A percentile compares a stretch with the other conserved stretches of the same genome.
phyloP scores from a whole-genome alignment of 2,329 filamentous ascomycete genomes.

The Penicillium sp. region DNA sequence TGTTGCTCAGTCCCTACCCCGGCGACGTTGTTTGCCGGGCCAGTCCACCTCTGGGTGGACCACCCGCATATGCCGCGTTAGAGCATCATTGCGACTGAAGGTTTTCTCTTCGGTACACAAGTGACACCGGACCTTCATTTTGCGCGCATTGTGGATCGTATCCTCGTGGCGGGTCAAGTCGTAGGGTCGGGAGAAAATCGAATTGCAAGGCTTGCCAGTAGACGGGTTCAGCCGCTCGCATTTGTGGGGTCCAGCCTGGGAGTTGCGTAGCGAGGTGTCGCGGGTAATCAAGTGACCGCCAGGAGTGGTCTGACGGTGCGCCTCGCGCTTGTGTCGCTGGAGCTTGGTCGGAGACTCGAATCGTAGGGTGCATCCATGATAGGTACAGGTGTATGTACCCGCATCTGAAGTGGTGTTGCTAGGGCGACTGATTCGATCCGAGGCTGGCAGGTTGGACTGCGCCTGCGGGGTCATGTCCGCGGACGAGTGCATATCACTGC shows the following conservation, averaged over 20 bases:
- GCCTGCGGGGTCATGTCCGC: slow-evolving; percentile 43
- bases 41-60: slow-evolving; percentile 88
- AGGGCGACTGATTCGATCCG: slow-evolving; percentile 57
- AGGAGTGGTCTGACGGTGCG: slow-evolving; percentile 75
- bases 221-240: slow-evolving; percentile 94
- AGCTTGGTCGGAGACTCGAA: slow-evolving; percentile 87
- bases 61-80: slow-evolving; percentile 92
- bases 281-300: slow-evolving; percentile 48
- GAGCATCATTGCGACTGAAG: slow-evolving; percentile 91
- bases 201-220: slow-evolving; percentile 92
- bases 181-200: slow-evolving; percentile 92
- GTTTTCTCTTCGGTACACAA: slow-evolving; percentile 96
- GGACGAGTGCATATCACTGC: slow-evolving; percentile 52
- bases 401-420: slow-evolving; percentile 70
- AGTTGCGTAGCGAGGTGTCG: slow-evolving; percentile 66
- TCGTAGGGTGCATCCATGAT: slow-evolving; percentile 83
- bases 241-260: slow-evolving; percentile 88
- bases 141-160: slow-evolving; percentile 92
- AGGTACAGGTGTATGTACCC: slow-evolving; percentile 95
- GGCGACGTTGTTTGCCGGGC: slow-evolving; percentile 65
- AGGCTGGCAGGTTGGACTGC: slow-evolving; percentile 36
- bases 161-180: slow-evolving; percentile 96
- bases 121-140: slow-evolving; percentile 92
- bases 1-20: slow-evolving; percentile 38
- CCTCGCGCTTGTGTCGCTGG: slow-evolving; percentile 95